Percentiles rank a stretch among this genome's conserved stretches.
Evolutionary conservation across 1,139 yeast genomes (phyloP).

Genomic region (Diutina catenulata): DNA sequence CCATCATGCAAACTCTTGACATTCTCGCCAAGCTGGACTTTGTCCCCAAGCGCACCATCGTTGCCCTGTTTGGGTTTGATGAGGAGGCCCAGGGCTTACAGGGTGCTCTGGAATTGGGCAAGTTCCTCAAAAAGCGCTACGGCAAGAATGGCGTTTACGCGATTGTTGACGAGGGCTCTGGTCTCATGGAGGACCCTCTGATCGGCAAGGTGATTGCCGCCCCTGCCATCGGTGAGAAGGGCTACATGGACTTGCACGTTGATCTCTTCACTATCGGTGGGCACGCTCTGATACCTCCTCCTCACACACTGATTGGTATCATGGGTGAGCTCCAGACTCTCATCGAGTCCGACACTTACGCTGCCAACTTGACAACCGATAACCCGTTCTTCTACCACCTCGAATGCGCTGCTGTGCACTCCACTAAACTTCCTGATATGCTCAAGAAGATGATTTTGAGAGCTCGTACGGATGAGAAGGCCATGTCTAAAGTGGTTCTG

Average conservation of each 20-base stretch:
- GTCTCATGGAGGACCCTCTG: slow-evolving; percentile 16
- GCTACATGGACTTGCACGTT: slow-evolving; percentile 39
- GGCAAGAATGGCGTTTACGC: slow-evolving; percentile 47
- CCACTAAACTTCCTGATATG: slow-evolving; percentile 12
- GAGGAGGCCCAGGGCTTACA: slow-evolving; percentile 56
- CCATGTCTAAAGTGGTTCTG: slow-evolving; percentile 19
- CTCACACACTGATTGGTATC: slow-evolving; percentile 67
- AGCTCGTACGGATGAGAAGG: slow-evolving; percentile 22
- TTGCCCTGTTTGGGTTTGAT: slow-evolving; percentile 60
- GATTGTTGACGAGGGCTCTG: slow-evolving; percentile 54
- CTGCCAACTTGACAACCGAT: slow-evolving; percentile 26
- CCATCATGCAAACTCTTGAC: slow-evolving; percentile 49
- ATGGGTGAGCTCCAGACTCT: slow-evolving; percentile 37
- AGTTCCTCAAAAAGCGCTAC: slow-evolving; percentile 32
- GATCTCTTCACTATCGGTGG: slow-evolving; percentile 53
- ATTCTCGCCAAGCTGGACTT: slow-evolving; percentile 30
- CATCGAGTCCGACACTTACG: slow-evolving; percentile 40
- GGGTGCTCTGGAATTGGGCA: slow-evolving; percentile 40
- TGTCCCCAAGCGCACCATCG: slow-evolving; percentile 41
- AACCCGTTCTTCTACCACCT: slow-evolving; percentile 37
- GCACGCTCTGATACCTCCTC: slow-evolving; percentile 64
- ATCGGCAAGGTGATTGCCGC: slow-evolving; percentile 25
- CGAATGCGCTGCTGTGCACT: slow-evolving; percentile 36
- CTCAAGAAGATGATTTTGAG: slow-evolving; percentile 19
- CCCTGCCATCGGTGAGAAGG: slow-evolving; percentile 55